phyloP scores from a whole-genome alignment of 2,329 filamentous ascomycete species.

The Aspergillus quadricinctus region DNA sequence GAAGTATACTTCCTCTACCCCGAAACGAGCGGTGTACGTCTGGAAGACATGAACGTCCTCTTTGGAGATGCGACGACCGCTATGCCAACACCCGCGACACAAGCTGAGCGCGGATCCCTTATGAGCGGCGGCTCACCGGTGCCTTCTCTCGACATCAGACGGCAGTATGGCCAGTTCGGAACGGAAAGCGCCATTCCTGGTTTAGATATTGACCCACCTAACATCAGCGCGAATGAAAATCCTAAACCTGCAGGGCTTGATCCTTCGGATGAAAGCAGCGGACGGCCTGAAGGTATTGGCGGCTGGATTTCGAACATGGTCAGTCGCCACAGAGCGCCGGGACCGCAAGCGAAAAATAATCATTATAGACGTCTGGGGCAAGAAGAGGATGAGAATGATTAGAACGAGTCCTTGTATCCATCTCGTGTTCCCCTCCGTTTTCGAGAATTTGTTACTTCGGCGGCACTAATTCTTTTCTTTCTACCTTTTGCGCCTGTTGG shows the following conservation, averaged over 20 bases:
- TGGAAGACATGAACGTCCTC: conserved; percentile 93
- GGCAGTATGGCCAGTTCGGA: conserved; percentile 44
- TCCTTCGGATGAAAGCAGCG: conserved; percentile 29
- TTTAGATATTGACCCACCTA: conserved; percentile 75
- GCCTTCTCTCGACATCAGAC: conserved; percentile 68
- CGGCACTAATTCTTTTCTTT: background rate
- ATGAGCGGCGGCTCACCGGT: conserved; percentile 74
- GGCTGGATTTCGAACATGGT: conserved; percentile 68
- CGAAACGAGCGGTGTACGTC: conserved; percentile 87
- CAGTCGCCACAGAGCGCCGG: conserved; percentile 43
- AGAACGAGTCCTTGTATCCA: background rate
- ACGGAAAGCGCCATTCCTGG: conserved; percentile 70
- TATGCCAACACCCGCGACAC: conserved; percentile 71
- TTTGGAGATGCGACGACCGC: conserved; percentile 90
- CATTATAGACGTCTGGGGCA: conserved; percentile 45
- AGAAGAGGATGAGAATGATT: conserved; percentile 36
- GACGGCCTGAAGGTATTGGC: conserved; percentile 54
- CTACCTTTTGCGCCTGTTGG: conserved; percentile 4
- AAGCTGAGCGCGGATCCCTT: conserved; percentile 76
- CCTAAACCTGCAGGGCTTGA: conserved; percentile 44
- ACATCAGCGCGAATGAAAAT: conserved; percentile 49
- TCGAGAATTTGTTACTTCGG: background rate
- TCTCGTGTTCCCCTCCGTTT: background rate
- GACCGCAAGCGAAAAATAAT: conserved; percentile 37
- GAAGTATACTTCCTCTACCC: conserved; percentile 96